Base-by-base conservation (phyloP, 805 yeast species). In the Zygosaccharomyces gambellarensis region DNA sequence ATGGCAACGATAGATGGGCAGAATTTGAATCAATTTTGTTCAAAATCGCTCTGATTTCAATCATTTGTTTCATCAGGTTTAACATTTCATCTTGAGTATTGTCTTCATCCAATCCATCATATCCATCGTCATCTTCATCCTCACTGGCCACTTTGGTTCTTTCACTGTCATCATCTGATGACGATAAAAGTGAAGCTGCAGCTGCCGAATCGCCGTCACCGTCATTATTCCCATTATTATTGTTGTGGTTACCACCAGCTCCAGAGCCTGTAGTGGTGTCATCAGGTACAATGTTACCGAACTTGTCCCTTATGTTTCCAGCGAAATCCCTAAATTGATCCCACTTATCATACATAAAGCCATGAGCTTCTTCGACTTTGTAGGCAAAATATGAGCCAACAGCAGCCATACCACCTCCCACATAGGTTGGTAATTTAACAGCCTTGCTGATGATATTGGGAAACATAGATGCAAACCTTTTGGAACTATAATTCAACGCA, bases 331-430 rank as follows among this genome's bases (percentile, higher is more conserved):
- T 79, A 23, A 84, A 72, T 50, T 80, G 73, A 7, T 75, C 73
- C 39, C 92, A 58, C 61, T 81, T 80, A 52, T 86, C 95, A 47
- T 75, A 75, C 0, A 96, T 80, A 58, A 78, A 87, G 34, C 66
- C 73, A 0, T 87, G 76, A 1, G 95, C 95, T 67, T 92, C 95
- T 46, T 90, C 95, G 8, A 90, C 86, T 65, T 94, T 92, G 67
- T 90, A 90, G 17, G 90, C 89, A 43, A 92, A 83, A 63, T 90
- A 94, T 2, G 96, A 85, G 0, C 96, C 95, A 6, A 95, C 96
- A 9, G 97, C 98, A 2, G 95, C 97, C 31, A 90, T 68, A 0
- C 96, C 90, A 6, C 95, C 90, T 1, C 97, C 98, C 0, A 90
- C 71, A 53, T 84, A 84, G 0, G 89, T 92, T 0, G 97, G 97